Evolutionary conservation across 1,284 basidiomycete genomes (phyloP), one percentile per base, ranked within the genome.

Genomic region (Moesziomyces sp.): DNA sequence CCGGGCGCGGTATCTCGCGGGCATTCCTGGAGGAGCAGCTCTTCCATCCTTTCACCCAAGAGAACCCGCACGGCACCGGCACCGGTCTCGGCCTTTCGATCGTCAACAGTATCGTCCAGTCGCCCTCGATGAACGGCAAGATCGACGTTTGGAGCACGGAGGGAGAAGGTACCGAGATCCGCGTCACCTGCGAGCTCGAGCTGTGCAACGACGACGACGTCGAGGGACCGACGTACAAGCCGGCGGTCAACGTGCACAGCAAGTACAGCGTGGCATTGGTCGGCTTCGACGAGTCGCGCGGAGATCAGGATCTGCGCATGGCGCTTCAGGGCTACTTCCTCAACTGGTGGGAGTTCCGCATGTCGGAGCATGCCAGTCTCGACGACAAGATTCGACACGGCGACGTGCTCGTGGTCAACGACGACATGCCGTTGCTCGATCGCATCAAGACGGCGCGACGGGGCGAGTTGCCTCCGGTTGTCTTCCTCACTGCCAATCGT

Each of bases 51-150:
- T 98, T 98, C 85, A 94, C 94, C 0, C 95, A 97, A 60, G 87
- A 88, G 67, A 93, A 94, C 77, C 92, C 93, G 1, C 84, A 93
- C 10, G 93, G 96, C 79, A 91, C 93, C 2, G 95, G 95, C 1
- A 98, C 95, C 0, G 95, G 95, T 18, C 88, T 98, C 3, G 95
- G 95, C n/a, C 89, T 97, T 23, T 94, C 95, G 23, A 98, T 98
- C 76, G 95, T 97, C 82, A 94, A 93, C 86, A 94, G 91, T 77
- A 94, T 94, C 61, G 90, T 96, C 34, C 90, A 90, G 24, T 93
- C 93, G 14, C 91, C 93, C 42, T 91, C 91, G 60, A 90, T 97
- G 60, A 89, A 91, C 51, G 95, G 95, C 60, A 93, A 93, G 80
- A 85, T 87, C 48, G 92, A 94, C 73, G 92, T 94, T 9, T 90